These are phyloP conservation scores for Syncephalastrum racemosum DNA, from an alignment of 371 early-diverging fungal genomes.

Conservation along the genomic window DNA sequence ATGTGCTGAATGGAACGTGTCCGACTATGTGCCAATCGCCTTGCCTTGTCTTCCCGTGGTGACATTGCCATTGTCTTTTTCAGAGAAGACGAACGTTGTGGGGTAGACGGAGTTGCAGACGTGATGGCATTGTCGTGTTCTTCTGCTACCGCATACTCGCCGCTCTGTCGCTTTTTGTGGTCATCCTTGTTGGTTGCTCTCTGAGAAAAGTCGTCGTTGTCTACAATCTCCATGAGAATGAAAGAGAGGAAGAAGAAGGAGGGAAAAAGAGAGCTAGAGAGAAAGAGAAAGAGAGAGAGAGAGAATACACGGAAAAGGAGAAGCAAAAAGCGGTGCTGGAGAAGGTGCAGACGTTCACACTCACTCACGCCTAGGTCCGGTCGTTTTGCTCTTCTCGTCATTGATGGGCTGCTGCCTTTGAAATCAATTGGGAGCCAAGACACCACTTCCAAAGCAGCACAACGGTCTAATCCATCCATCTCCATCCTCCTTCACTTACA, in stretches of 20 bases:
- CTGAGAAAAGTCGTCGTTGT: not conserved
- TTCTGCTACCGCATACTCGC: not conserved
- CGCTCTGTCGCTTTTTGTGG: constrained; percentile 6
- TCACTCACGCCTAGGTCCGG: no score
- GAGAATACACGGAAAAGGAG: not conserved
- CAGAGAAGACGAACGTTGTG: constrained; percentile 8
- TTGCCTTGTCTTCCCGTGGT: not conserved
- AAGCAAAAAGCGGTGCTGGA: no score
- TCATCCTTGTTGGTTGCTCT: not conserved
- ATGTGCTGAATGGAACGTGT: constrained; percentile 3
- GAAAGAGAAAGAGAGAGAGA: not conserved
- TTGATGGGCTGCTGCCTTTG: no score
- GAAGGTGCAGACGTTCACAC: no score
- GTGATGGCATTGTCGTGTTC: constrained; percentile 4
- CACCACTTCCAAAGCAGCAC: no score
- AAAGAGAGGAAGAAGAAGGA: not conserved
- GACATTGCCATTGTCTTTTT: not conserved
- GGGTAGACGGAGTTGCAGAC: constrained; percentile 7
- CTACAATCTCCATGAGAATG: not conserved
- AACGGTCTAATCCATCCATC: no score
- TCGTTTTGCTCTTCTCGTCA: no score
- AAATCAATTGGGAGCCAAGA: no score
- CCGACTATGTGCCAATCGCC: not conserved
- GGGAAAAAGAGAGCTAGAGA: no score
- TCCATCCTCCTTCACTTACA: no score